Base-by-base conservation (phyloP, 2,329 filamentous ascomycete species). In the Cercospora berteroae region DNA sequence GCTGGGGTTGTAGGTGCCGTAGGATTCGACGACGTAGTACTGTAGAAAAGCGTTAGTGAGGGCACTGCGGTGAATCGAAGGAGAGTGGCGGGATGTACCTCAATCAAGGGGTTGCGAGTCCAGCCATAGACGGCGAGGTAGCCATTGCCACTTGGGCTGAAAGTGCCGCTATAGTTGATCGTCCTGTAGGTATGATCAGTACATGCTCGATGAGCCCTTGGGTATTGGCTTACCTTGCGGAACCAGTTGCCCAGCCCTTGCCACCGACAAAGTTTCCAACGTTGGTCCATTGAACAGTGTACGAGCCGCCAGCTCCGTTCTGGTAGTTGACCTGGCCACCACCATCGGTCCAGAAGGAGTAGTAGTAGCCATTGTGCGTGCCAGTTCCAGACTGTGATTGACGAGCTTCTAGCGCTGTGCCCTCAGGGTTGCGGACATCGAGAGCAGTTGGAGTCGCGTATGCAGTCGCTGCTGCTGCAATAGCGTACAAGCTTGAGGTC, bases 41-140 rank as follows among this genome's bases (percentile, higher is more conserved):
- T 66, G 29, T n/a, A 52, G 20, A 16, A 23, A 10, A 36, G 16
- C 13, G 20, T 44, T 20, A 42, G 27, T 16, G 57, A 56, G 52
- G 23, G 52, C 23, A 29, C 9, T 25, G 9, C 20, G 29, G 12
- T 6, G 36, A 36, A 57, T 52, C 12, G 5, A 16, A 31, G 60
- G 29, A 13, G 31, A 6, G 16, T 50, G 31, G 8, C 16, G 44
- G 4, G 6, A 20, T 13, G 23, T 63, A 68, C 66, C 87, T 87
- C 86, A 73, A 87, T 79, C n/a, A 86, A 77, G 0, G 84, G 84
- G 74, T 80, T 81, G 18, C 74, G 78, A 1, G 83, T 85, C 85
- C 86, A 88, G 56, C 86, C 86, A 73, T 88, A 88, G n/a, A 88
- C 76, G 13, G 85, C 77, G 16, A 88, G 80, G 74, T 87, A 87